Base-by-base conservation (phyloP, 148 eudicot species). In the Fagopyrum tataricum region DNA sequence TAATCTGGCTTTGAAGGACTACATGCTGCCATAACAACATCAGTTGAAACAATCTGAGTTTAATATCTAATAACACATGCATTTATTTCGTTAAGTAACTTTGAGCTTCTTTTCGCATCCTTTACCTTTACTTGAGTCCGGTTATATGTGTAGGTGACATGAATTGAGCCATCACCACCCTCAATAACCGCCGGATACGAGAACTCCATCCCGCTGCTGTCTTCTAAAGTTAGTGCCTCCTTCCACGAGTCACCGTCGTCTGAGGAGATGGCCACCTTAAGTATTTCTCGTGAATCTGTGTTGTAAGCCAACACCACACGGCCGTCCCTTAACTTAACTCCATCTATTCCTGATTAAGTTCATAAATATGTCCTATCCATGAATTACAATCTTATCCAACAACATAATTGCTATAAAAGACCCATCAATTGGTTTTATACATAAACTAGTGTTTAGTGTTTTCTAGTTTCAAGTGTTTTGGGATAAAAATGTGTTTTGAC, bases 101-200 rank as follows among this genome's bases (percentile, higher is more conserved):
- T 31, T 21, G 21, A 13, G 69, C 6, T 64, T 14, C 39, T 9
- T 64, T 15, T 37, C 26, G 43, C 43, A 64, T 13, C 11, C 11
- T 9, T 71, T 76, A 91, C 98, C 97, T 91, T 89, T 71, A 94
- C 89, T 67, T 89, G 98, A 44, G 89, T 84, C 81, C 96, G 82
- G 73, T 91, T 87, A 51, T 94, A 94, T 44, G 98, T 94, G 77
- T 94, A 94, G 10, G 96, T 94, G 82, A 94, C 81, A 86, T 94
- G 98, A 70, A 94, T 79, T 47, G 82, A 74, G 76, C 92, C 95
- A 73, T 91, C 89, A 11, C 79, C 88, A 41, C 87, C 84, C 75
- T 91, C 87, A 70, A 94, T 94, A 51, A 94, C 91, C 15, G 98
- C 97, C 7, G 98, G 98, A 80, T 91, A 91, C 48, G 98, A 94